Conservation (phyloP, 75 land plant genomes). For the Sequoiadendron giganteum region DNA sequence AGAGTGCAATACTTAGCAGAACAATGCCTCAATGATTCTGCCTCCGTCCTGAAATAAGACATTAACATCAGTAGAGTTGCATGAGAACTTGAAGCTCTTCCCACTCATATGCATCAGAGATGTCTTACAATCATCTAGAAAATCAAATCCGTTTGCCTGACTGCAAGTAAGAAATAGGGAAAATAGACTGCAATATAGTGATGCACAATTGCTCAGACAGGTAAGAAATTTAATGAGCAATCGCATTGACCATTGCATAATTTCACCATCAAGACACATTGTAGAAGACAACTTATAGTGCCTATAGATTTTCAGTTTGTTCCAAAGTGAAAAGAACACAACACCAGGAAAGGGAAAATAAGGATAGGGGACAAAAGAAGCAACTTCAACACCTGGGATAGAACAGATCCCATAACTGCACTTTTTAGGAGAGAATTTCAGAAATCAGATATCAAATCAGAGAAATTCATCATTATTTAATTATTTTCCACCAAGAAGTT, state of each 20-base stretch:
- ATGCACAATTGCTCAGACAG: background rate
- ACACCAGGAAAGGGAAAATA: background rate
- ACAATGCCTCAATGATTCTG: conserved; percentile 81
- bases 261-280: conserved; percentile 4
- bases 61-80: background rate
- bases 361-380: background rate
- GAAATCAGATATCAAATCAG: background rate
- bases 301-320: background rate
- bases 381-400: background rate
- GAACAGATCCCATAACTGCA: background rate
- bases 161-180: background rate
- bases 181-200: background rate
- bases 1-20: conserved; percentile 89
- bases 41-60: conserved; percentile 66
- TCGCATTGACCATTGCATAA: background rate
- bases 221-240: background rate
- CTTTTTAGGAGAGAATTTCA: background rate
- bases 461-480: background rate
- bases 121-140: background rate
- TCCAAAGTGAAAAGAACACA: background rate
- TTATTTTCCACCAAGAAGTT: background rate
- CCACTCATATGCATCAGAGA: background rate
- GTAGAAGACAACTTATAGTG: background rate
- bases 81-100: background rate
- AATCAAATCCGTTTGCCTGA: background rate